These are phyloP conservation scores for Podila epigama DNA, from an alignment of 192 early-diverging fungal species.

Conservation along the genomic window DNA sequence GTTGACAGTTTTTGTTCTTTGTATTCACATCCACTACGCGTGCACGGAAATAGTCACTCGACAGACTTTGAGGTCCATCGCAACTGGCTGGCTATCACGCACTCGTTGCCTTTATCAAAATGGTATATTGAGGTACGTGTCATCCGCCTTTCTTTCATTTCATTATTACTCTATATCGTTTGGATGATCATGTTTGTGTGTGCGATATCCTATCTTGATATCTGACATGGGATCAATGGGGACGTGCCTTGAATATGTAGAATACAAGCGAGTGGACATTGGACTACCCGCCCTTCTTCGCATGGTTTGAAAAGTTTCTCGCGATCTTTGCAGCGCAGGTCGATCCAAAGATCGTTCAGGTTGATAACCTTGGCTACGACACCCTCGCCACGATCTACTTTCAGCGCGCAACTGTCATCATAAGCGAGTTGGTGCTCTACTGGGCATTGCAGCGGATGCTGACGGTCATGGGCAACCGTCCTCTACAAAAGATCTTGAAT, in stretches of 20 bases:
- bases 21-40: not conserved
- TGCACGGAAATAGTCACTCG: slow-evolving; percentile 64
- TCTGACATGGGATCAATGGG: no score
- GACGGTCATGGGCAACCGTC: slow-evolving; percentile 39
- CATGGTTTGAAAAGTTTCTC: slow-evolving; percentile 90
- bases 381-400: slow-evolving; percentile 75
- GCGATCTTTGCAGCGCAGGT: slow-evolving; percentile 60
- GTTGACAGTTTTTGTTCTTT: not conserved
- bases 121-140: slow-evolving; percentile 89
- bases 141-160: slow-evolving; percentile 2
- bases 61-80: slow-evolving; percentile 99
- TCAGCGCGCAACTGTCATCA: slow-evolving; percentile 84
- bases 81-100: slow-evolving; percentile 96
- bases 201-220: no score
- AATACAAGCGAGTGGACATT: slow-evolving; percentile 90
- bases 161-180: no score
- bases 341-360: slow-evolving; percentile 80
- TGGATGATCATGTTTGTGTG: no score
- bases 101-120: slow-evolving; percentile 74
- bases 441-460: slow-evolving; percentile 60
- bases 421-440: slow-evolving; percentile 82
- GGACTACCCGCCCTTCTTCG: slow-evolving; percentile 98
- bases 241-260: no score
- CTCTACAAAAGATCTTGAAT: slow-evolving; percentile 56
- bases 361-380: slow-evolving; percentile 74